Evolutionary conservation across 2,329 filamentous ascomycete species (phyloP).

Genomic region (Drechslerella dactyloides): DNA sequence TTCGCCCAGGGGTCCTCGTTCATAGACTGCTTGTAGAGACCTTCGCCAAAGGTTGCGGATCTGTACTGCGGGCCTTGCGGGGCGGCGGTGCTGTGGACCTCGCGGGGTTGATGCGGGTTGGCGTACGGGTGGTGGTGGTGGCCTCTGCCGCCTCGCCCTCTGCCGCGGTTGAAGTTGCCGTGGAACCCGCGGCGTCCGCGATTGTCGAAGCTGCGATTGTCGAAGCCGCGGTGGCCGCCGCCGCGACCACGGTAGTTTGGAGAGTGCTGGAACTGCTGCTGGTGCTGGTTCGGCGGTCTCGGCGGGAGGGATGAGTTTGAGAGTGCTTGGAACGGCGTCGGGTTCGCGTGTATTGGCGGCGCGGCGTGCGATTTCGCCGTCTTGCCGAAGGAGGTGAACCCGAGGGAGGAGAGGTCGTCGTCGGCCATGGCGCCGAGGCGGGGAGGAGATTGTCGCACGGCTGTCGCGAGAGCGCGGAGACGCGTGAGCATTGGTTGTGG

Average conservation of each 20-base stretch:
- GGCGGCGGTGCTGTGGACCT: not conserved
- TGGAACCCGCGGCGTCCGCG: conserved; percentile 30
- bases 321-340: not conserved
- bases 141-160: conserved; percentile 4
- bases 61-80: conserved; percentile 21
- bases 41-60: conserved; percentile 34
- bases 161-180: not conserved
- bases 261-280: conserved; percentile 2
- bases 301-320: conserved; percentile 11
- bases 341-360: conserved; percentile 36
- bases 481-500: conserved; percentile 7
- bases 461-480: not conserved
- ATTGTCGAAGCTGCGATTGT: conserved; percentile 19
- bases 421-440: conserved; percentile 29
- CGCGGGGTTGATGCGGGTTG: not conserved
- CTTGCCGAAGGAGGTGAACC: conserved; percentile 49
- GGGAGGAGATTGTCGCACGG: not conserved
- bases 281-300: conserved; percentile 1
- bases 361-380: conserved; percentile 20
- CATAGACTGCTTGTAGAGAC: conserved; percentile 44
- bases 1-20: conserved; percentile 33
- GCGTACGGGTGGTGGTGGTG: conserved; percentile 36
- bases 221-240: conserved; percentile 10
- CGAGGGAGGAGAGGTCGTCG: conserved; percentile 40
- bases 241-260: conserved; percentile 9